Evolutionary conservation across 1,139 yeast species (phyloP), one percentile per base, ranked within the genome.

Genomic region (Geotrichum histeridarum): DNA sequence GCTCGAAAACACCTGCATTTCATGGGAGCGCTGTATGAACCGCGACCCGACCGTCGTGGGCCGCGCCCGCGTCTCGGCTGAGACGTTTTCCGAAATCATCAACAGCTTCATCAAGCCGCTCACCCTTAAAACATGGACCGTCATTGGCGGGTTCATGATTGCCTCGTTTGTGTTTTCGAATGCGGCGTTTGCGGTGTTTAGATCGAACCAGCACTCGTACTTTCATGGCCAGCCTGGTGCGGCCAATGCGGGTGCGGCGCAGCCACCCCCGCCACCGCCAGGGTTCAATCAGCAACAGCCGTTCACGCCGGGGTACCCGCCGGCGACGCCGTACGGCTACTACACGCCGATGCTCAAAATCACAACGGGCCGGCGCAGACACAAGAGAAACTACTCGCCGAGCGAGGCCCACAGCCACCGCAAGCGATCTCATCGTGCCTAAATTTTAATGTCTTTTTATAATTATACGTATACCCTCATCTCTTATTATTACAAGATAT

Each of bases 11-110:
- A 76, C 81, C 17, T 93, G 99, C 68, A 74, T 78, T 35, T 73
- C 74, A 42, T 88, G 96, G 95, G 84, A 81, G 59, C 79, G 77
- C 58, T 93, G 99, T 69, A 90, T 87, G 95, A 81, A 83, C 62
- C 76, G 89, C 57, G 95, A 91, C 63, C 96, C 96, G 12, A 79
- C 81, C 42, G 74, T 80, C 7, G 80, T 90, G n/a, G 94, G 93
- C 4, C 78, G 81, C 48, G 87, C 94, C 2, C 77, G 80, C 61
- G 80, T 90, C 33, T 80, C 90, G 0, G 95, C 95, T 0, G 91
- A 84, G 64, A 81, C 94, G 0, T 77, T 89, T 64, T 95, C 94
- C 1, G 93, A 85, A 59, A 84, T 88, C 22, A 75, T 89, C 50
- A 86, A 89, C 67, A 84, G 93, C 1, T 86, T 89, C 61, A 73